A percentile compares a stretch with the other conserved stretches of the same genome.
phyloP scores from a whole-genome alignment of 78 protist genomes.

The Reticulomyxa filosa region DNA sequence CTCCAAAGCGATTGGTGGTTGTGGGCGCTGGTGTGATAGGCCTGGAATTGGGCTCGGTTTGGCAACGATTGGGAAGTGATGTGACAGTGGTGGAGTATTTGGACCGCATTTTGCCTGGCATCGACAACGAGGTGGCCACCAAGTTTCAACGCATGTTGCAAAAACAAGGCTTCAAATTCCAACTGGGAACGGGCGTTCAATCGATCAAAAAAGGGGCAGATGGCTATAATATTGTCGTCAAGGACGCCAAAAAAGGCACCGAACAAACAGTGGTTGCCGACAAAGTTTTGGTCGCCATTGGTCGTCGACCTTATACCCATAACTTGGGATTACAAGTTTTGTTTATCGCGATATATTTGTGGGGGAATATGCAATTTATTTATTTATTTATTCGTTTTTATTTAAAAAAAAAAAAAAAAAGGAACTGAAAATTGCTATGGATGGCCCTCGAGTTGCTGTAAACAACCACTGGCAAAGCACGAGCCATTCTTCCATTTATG shows the following conservation, averaged over 20 bases:
- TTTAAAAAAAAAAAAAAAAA: no score
- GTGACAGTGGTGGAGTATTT: conserved; percentile 92
- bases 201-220: no score
- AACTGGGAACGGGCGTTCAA: conserved; percentile 40
- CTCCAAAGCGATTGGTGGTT: conserved; percentile 72
- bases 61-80: conserved; percentile 89
- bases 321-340: conserved; percentile 47
- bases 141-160: conserved; percentile 36
- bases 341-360: no score
- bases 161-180: conserved; percentile 70
- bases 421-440: no score
- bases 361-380: no score
- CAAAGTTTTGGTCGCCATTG: conserved; percentile 70
- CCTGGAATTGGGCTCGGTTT: conserved; percentile 62
- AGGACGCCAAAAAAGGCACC: background rate
- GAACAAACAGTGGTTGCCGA: conserved; percentile 39
- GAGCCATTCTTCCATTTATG: no score
- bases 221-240: conserved; percentile 18
- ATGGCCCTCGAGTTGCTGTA: no score
- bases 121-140: conserved; percentile 39
- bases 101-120: conserved; percentile 35
- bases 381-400: no score
- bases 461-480: no score
- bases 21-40: background rate
- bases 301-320: conserved; percentile 73